Conservation (phyloP, 2,329 filamentous ascomycete genomes). For the Aspergillus pseudoviridinutans region DNA sequence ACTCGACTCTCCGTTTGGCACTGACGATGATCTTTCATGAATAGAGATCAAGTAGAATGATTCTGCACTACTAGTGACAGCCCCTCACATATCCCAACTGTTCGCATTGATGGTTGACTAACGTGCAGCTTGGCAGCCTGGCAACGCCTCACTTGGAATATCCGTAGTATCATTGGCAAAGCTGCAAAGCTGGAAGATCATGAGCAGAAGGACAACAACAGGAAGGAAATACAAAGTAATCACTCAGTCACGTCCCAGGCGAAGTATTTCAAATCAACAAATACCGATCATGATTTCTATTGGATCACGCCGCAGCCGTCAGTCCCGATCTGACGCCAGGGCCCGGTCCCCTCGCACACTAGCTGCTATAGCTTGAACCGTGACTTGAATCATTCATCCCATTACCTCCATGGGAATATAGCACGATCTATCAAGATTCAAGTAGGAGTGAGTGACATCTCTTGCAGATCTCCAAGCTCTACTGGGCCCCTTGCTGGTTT, state of each 20-base stretch:
- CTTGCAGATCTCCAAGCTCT: not conserved
- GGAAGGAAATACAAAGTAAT: not conserved
- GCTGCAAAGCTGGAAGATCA: not conserved
- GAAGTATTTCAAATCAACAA: not conserved
- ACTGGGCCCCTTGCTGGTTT: not conserved
- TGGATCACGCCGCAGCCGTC: not conserved
- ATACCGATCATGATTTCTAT: not conserved
- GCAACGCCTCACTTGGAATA: not conserved
- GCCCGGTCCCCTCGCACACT: not conserved
- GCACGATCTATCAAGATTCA: not conserved
- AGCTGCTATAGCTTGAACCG: not conserved
- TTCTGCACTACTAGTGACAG: not conserved
- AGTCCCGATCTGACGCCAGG: not conserved
- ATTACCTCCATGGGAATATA: not conserved
- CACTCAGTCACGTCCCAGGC: not conserved
- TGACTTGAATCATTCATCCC: not conserved
- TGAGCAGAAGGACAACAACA: not conserved
- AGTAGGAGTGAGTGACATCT: not conserved
- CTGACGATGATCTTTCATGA: not conserved
- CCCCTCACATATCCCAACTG: not conserved
- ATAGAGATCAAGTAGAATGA: not conserved
- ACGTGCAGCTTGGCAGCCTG: not conserved
- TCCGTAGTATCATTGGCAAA: not conserved
- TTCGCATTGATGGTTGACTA: not conserved
- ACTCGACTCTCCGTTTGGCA: not conserved